Evolutionary conservation across 371 early-diverging fungal species (phyloP), one percentile per base, ranked within the genome.

Genomic region (Syncephalastrum contaminatum): DNA sequence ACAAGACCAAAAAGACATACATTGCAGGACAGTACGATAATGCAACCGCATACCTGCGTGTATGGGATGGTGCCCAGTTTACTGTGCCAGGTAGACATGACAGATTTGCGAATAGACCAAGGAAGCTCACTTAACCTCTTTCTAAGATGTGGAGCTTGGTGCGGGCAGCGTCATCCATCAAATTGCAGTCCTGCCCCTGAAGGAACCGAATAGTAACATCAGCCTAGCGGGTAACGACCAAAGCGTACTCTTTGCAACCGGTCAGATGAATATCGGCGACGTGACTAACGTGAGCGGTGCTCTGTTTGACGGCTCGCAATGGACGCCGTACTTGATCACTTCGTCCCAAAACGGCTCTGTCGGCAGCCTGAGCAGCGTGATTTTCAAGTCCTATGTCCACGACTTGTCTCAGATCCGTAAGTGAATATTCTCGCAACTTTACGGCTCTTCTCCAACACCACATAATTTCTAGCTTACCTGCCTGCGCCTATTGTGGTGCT

Each of bases 261-360:
- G 88, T 0, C 65, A 70, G 4, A 53, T 88, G 19, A 67, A 72
- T 21, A 50, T 86, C 13, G 69, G 73, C 7, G 45, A 46, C 4
- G 66, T 67, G 15, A 78, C 72, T 36, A 80, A 83, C 48, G 75
- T 83, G 0, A 81, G 83, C 25, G 75, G 81, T 3, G 89, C 87
- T 3, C 79, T 89, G 51, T 89, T 77, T 66, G 79, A 87, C 59
- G 81, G 88, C 1, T 58, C 77, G 7, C 51, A 55, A 0, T 90
- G 88, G 84, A 80, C 72, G 43, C 89, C 90, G 0, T 89, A 80
- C 59, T 45, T 91, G 43, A 77, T 80, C 7, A 73, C 88, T 3
- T 65, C 85, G 10, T 55, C 70, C 47, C 56, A 48, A 12, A 57
- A 79, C 55, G 83, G 85, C 22, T 43, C 69, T 7, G 48, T 67